Evolutionary conservation across 2,329 filamentous ascomycete species (phyloP).

Genomic region (Penicillium sp.): DNA sequence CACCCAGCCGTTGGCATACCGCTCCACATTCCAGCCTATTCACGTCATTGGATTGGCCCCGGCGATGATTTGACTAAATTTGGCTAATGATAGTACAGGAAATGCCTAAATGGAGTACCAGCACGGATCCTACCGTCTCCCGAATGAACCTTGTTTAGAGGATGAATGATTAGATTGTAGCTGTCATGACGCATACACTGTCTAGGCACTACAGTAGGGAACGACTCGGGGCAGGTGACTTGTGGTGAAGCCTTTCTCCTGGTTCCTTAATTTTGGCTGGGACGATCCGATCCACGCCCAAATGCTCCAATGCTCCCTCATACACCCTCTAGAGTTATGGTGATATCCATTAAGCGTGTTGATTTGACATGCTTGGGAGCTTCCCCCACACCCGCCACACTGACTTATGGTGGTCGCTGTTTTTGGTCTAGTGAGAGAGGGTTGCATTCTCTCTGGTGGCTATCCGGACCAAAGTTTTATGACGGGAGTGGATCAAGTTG

Average conservation of each 20-base stretch:
- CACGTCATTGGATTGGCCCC: slow-evolving; percentile 16
- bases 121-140: slow-evolving; percentile 15
- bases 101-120: not conserved
- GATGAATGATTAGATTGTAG: slow-evolving; percentile 18
- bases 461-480: slow-evolving; percentile 23
- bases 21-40: slow-evolving; percentile 27
- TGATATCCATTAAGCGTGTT: slow-evolving; percentile 15
- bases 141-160: slow-evolving; percentile 12
- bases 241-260: not conserved
- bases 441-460: slow-evolving; percentile 40
- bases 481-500: slow-evolving; percentile 18
- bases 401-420: slow-evolving; percentile 27
- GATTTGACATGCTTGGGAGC: slow-evolving; percentile 12
- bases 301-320: not conserved
- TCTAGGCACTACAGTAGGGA: not conserved
- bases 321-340: slow-evolving; percentile 1
- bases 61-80: slow-evolving; percentile 3
- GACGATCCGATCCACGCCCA: slow-evolving; percentile 14
- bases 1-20: slow-evolving; percentile 30
- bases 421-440: slow-evolving; percentile 33
- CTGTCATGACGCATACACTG: slow-evolving; percentile 40
- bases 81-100: slow-evolving; percentile 11
- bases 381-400: slow-evolving; percentile 23
- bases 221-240: not conserved
- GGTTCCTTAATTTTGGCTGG: slow-evolving; percentile 15